Base-by-base conservation (phyloP, 257 asterid genomes). In the Rehmannia glutinosa region DNA sequence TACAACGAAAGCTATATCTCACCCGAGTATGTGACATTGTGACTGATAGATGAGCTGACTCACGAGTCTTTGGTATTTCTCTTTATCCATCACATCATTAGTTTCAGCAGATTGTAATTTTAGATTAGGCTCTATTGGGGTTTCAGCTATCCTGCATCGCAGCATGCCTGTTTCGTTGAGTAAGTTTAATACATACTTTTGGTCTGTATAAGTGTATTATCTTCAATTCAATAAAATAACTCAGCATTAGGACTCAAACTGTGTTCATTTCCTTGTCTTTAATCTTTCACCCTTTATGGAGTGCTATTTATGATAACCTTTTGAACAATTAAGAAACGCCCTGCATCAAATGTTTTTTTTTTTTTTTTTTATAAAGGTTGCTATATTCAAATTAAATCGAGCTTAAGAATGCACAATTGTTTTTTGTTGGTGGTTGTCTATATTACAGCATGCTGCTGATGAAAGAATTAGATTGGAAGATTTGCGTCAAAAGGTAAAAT, bases 361-460 rank as follows among this genome's bases (percentile, higher is more conserved):
- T 25, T 23, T 7, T 30, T 47, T 35, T 21, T 10, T 6, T 20
- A 32, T 19, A 21, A 64, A 30, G 33, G 32, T 49, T 51, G 25
- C 62, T 19, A 20, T 4, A 8, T 12, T 33, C 8, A 12, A 46
- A 41, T 28, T 3, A 28, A 30, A 20, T 27, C 39, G 43, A 35
- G 61, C 56, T 43, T 27, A 59, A 62, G 5, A 59, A 35, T 52
- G 20, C 36, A 24, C 8, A 6, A 28, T 42, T 19, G 9, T 24
- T 23, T 24, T 21, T 51, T 4, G 33, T 51, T 51, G 58, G 32
- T 77, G 71, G 53, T 75, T 52, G 64, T 77, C 57, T 75, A 62
- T 87, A 90, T 59, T 75, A 60, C 90, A 90, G 99, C 99, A 93
- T 76, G 99, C 99, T 60, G 99, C 99, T 57, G 99, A 93, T 84